Base-by-base conservation (phyloP, 2,329 filamentous ascomycete species). In the Neonectria faginata region DNA sequence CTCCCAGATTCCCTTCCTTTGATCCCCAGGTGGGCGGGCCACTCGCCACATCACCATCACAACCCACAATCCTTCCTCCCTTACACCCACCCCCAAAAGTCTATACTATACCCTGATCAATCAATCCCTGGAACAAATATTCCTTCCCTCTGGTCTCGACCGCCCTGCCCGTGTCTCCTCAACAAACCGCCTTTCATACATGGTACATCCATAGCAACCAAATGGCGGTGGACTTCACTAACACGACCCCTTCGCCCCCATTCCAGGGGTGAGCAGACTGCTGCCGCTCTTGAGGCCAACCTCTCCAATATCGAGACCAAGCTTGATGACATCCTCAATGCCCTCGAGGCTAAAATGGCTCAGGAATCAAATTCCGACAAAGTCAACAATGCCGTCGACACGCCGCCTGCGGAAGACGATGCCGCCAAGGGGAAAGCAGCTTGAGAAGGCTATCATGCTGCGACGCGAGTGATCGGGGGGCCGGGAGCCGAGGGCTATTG, bases 301-400 rank as follows among this genome's bases (percentile, higher is more conserved):
- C 79, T 89, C 54, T 79, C 80, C 9, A 82, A 72, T 36, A 79
- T 89, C 20, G 86, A 88, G 75, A 79, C 77, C 71, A 86, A 83
- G 73, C 80, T 89, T n/a, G 85, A 88, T 65, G 81, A 80, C 64
- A 78, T 89, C 22, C 79, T 89, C 22, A 83, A 82, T 16, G 81
- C 81, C 25, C 77, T 87, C 53, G 85, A 84, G 60, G 72, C 62
- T 11, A 66, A 64, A 14, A 48, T 54, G 14, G 31, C 52, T 10
- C 64, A 64, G 47, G 18, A 57, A 62, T 12, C 52, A 27, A 47
- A 56, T 10, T 14, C 62, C 8, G n/a, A 42, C 33, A 50, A 50
- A 44, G 27, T 44, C 52, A 50, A 60, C 33, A 33, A 25, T 16
- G 33, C n/a, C 31, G 14, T 29, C 53, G 31, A 62, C 48, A 14